These are phyloP conservation scores for Saccharomycopsis fermentans DNA, from an alignment of 805 yeast genomes.

Conservation along the genomic window DNA sequence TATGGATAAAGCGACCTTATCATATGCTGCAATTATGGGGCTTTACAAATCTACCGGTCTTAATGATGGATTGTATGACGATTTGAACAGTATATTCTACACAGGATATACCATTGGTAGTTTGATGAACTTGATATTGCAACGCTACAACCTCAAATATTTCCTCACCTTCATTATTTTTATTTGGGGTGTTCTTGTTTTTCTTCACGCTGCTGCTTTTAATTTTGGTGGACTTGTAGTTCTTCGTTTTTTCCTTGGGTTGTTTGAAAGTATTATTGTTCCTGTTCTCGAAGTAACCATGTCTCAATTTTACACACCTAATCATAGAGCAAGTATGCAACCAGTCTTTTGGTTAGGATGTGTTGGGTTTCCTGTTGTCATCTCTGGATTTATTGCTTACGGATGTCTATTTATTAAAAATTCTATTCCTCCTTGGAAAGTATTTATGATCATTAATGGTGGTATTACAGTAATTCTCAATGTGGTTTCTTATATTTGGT, in stretches of 20 bases:
- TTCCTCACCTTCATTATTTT: slow-evolving; percentile 29
- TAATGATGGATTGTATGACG: slow-evolving; percentile 7
- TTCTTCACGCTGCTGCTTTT: slow-evolving; percentile 20
- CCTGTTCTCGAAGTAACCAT: slow-evolving; percentile 37
- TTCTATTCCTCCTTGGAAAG: slow-evolving; percentile 33
- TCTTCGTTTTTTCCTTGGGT: slow-evolving; percentile 30
- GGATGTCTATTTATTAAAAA: slow-evolving; percentile 26
- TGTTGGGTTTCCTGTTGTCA: slow-evolving; percentile 33
- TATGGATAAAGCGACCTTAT: slow-evolving; percentile 41
- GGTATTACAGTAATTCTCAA: slow-evolving; percentile 37
- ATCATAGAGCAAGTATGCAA: slow-evolving; percentile 35
- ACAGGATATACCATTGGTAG: slow-evolving; percentile 22
- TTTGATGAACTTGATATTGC: slow-evolving; percentile 33
- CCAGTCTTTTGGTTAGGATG: slow-evolving; percentile 38
- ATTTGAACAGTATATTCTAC: slow-evolving; percentile 14
- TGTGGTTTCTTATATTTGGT: slow-evolving; percentile 28
- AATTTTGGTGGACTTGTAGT: slow-evolving; percentile 24
- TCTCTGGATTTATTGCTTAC: slow-evolving; percentile 40
- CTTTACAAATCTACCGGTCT: slow-evolving; percentile 38
- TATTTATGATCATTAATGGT: slow-evolving; percentile 48
- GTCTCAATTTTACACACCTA: slow-evolving; percentile 31
- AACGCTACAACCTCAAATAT: slow-evolving; percentile 33
- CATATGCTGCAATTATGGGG: slow-evolving; percentile 39
- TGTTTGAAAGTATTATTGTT: slow-evolving; percentile 36
- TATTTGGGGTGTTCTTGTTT: slow-evolving; percentile 30